Conservation (phyloP, 345 rosid species). For the Eucalyptus victrix region DNA sequence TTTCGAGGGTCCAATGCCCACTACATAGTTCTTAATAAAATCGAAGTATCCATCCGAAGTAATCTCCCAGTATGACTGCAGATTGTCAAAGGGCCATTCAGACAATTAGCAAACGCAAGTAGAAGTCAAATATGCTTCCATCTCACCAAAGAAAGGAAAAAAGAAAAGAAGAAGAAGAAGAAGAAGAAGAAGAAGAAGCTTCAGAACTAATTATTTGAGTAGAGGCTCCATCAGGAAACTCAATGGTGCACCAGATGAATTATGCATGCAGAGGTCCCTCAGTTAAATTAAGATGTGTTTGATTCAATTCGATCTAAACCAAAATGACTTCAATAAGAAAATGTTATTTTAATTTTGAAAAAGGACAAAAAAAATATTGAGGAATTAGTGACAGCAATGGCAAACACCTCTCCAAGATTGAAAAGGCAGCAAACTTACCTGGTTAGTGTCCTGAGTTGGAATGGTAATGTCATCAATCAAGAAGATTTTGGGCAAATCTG, state of each 20-base stretch:
- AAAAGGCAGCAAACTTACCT: constrained; percentile 26
- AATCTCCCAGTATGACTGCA: constrained; percentile 88
- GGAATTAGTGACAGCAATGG: background rate
- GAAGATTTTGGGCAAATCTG: constrained; percentile 70
- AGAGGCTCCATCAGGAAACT: background rate
- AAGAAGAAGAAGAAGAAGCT: background rate
- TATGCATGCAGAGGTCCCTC: background rate
- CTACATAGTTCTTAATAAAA: constrained; percentile 63
- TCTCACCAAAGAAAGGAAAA: background rate
- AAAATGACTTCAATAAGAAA: background rate
- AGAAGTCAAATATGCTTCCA: background rate
- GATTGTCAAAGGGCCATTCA: background rate
- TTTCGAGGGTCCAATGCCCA: constrained; percentile 98
- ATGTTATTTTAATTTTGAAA: background rate
- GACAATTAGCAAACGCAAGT: background rate
- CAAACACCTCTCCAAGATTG: background rate
- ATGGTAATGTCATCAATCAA: constrained; percentile 60
- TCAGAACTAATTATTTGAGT: background rate
- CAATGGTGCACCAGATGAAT: background rate
- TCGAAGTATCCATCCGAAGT: constrained; percentile 69
- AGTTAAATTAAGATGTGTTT: background rate
- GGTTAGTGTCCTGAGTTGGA: constrained; percentile 82
- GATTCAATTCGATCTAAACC: background rate
- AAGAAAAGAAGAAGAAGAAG: rapidly evolving
- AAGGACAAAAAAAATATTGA: background rate